phyloP scores from a whole-genome alignment of 2,329 filamentous ascomycete species.

The Fusarium xyrophilum region DNA sequence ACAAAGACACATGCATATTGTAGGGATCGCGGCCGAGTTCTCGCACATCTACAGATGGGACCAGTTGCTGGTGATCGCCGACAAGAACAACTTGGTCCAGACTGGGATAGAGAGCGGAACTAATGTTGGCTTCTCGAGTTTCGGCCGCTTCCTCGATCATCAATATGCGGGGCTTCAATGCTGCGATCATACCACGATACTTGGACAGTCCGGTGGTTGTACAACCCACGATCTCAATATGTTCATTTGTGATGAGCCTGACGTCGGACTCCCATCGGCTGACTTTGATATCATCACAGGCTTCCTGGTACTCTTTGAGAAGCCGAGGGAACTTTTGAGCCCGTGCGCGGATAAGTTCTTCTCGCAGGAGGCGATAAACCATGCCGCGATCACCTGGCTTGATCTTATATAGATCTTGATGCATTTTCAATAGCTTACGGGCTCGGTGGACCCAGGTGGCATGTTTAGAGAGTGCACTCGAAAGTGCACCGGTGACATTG shows the following conservation, averaged over 20 bases:
- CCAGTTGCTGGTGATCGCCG: slow-evolving; percentile 82
- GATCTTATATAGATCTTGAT: slow-evolving; percentile 67
- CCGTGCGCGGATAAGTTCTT: slow-evolving; percentile 58
- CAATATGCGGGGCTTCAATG: slow-evolving; percentile 70
- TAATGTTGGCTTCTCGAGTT: slow-evolving; percentile 69
- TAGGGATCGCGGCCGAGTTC: slow-evolving; percentile 67
- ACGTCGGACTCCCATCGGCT: slow-evolving; percentile 66
- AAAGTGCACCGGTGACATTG: slow-evolving; percentile 25
- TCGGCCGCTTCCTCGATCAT: slow-evolving; percentile 84
- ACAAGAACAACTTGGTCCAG: slow-evolving; percentile 65
- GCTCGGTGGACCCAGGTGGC: slow-evolving; percentile 25
- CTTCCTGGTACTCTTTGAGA: slow-evolving; percentile 57
- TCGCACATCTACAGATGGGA: slow-evolving; percentile 69
- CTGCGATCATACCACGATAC: slow-evolving; percentile 73
- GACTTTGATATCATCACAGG: slow-evolving; percentile 61
- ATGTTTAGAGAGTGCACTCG: slow-evolving; percentile 4
- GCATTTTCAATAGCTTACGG: slow-evolving; percentile 5
- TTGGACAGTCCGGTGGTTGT: slow-evolving; percentile 85
- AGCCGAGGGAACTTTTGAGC: slow-evolving; percentile 55
- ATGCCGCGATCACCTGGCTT: slow-evolving; percentile 58
- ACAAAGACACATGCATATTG: slow-evolving; percentile 76
- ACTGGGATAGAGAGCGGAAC: slow-evolving; percentile 58
- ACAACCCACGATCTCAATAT: slow-evolving; percentile 63
- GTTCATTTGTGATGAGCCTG: slow-evolving; percentile 46
- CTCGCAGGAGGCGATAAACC: slow-evolving; percentile 71